Evolutionary conservation across 2,329 filamentous ascomycete genomes (phyloP).

Genomic region (Aspergillus fumigatus): DNA sequence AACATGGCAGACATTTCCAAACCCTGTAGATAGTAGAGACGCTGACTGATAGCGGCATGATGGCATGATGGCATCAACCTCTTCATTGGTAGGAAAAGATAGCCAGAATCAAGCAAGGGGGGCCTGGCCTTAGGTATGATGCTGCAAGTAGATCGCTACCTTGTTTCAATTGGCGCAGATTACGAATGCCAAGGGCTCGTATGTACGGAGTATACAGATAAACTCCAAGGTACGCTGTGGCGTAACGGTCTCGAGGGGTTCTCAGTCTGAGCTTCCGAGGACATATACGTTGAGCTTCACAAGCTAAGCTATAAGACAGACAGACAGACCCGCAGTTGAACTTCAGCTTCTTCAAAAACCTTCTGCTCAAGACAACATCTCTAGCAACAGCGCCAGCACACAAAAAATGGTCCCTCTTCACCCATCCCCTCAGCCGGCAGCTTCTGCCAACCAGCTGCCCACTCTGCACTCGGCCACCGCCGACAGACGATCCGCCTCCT

Average conservation of each 20-base stretch:
- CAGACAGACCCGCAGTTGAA: not conserved
- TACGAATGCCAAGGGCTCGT: not conserved
- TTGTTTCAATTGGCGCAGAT: not conserved
- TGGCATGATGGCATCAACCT: not conserved
- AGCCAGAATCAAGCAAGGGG: not conserved
- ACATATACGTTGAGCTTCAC: not conserved
- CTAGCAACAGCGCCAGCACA: not conserved
- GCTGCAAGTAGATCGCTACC: not conserved
- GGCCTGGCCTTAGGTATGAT: not conserved
- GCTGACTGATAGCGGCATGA: not conserved
- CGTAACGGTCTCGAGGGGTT: not conserved
- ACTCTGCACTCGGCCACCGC: slow-evolving; percentile 4
- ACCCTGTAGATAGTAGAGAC: not conserved
- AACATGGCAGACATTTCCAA: not conserved
- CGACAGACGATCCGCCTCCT: slow-evolving; percentile 11
- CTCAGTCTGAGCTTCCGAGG: not conserved
- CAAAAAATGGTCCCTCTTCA: not conserved
- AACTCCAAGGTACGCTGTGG: not conserved
- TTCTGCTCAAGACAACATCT: not conserved
- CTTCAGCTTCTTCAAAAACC: not conserved
- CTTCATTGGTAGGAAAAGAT: not conserved
- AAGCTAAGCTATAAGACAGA: not conserved
- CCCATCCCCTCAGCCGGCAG: slow-evolving; percentile 1
- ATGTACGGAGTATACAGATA: not conserved
- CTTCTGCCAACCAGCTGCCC: slow-evolving; percentile 12